phyloP scores from a whole-genome alignment of 805 yeast genomes.

The Pichia gijzeniarum region DNA sequence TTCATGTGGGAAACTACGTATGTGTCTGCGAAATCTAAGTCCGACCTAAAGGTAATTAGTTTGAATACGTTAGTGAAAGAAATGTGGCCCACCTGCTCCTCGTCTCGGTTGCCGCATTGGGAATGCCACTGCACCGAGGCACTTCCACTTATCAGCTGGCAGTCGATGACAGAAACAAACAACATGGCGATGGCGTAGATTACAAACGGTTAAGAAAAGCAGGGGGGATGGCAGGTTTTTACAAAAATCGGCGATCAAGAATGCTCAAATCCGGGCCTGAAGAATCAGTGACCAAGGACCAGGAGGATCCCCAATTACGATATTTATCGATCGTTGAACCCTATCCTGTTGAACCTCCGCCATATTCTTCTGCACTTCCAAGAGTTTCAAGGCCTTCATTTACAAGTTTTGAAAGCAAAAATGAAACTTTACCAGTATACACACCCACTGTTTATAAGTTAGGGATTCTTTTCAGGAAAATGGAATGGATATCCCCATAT shows the following conservation, averaged over 20 bases:
- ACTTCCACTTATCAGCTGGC: no score
- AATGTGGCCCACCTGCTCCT: no score
- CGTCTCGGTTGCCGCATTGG: conserved; percentile 4
- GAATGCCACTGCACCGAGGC: not conserved
- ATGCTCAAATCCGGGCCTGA: no score
- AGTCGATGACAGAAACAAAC: no score
- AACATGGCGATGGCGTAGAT: no score
- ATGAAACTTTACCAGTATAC: conserved; percentile 55
- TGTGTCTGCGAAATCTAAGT: no score
- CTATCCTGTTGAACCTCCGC: conserved; percentile 34
- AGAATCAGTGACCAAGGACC: no score
- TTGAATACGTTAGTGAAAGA: no score
- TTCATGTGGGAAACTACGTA: no score
- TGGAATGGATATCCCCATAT: conserved; percentile 75
- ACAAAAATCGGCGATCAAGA: not conserved
- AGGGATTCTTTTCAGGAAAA: conserved; percentile 54
- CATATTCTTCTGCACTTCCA: conserved; percentile 32
- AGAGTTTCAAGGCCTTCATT: conserved; percentile 29
- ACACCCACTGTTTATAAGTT: conserved; percentile 57
- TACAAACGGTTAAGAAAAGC: no score
- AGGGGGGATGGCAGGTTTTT: no score
- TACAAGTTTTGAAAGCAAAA: conserved; percentile 8
- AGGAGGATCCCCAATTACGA: not conserved
- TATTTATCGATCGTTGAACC: conserved; percentile 32
- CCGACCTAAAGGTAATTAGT: no score